phyloP scores from a whole-genome alignment of 371 early-diverging fungal species.

The Funneliformis caledonium region DNA sequence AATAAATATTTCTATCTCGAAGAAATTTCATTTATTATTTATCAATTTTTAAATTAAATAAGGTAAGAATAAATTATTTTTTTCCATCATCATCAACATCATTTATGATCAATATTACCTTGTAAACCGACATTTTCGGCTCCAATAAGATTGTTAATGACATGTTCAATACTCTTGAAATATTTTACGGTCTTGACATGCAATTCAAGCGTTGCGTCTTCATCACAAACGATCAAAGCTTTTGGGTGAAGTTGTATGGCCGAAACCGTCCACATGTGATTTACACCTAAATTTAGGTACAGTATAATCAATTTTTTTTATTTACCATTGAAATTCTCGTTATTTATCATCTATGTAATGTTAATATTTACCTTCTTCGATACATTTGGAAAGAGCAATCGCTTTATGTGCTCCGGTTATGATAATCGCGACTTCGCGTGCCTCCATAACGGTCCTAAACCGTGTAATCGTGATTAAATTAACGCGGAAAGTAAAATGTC shows the following conservation, averaged over 20 bases:
- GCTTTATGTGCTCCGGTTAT: slow-evolving; percentile 89
- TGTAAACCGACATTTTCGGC: slow-evolving; percentile 78
- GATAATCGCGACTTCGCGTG: slow-evolving; percentile 83
- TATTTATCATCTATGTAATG: not conserved
- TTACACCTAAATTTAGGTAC: slow-evolving; percentile 55
- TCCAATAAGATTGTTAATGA: slow-evolving; percentile 80
- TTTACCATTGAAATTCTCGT: not conserved
- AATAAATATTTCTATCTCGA: not conserved
- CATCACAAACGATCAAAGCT: slow-evolving; percentile 89
- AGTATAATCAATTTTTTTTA: slow-evolving; percentile 15
- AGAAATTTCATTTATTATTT: not conserved
- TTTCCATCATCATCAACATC: not conserved
- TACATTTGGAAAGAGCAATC: slow-evolving; percentile 82
- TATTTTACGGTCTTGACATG: slow-evolving; percentile 92
- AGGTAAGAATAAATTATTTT: not conserved
- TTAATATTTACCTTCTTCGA: slow-evolving; percentile 70
- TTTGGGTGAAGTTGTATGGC: slow-evolving; percentile 89
- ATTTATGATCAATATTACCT: slow-evolving; percentile 50
- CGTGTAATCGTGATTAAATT: not conserved
- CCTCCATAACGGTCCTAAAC: slow-evolving; percentile 82
- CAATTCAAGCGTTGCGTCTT: slow-evolving; percentile 87
- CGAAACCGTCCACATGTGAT: slow-evolving; percentile 93
- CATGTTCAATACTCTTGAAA: slow-evolving; percentile 89
- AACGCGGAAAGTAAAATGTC: not conserved
- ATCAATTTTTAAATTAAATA: not conserved